Evolutionary conservation across 176 grass and related monocot genomes (phyloP).

Genomic region (Triticum timopheevii): DNA sequence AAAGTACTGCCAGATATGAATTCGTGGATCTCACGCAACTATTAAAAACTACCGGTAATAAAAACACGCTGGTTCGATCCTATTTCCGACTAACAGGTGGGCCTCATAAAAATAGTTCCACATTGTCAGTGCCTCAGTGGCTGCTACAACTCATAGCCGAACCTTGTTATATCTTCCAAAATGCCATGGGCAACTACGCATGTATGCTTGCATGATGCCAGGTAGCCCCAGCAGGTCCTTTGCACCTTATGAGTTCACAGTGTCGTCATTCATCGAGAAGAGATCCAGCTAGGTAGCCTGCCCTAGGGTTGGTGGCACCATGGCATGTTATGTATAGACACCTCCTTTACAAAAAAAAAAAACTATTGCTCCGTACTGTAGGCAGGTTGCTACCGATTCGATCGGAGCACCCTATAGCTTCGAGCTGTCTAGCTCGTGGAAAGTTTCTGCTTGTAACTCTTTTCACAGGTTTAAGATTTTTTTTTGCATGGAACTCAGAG

Average conservation of each 20-base stretch:
- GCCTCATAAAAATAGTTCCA: neutral
- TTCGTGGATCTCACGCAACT: neutral
- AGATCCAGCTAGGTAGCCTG: slow-evolving; percentile 3
- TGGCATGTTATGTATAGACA: neutral
- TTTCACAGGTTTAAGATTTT: too few species aligned
- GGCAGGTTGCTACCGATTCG: neutral
- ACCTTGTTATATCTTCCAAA: neutral
- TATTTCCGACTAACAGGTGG: neutral
- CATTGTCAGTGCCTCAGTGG: neutral
- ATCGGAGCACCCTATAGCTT: slow-evolving; percentile 13
- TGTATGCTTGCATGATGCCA: neutral
- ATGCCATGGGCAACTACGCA: neutral
- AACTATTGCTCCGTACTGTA: slow-evolving; percentile 15
- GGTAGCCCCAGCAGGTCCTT: neutral
- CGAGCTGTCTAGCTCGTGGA: neutral
- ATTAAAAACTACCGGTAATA: neutral
- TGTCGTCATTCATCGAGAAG: slow-evolving; percentile 46
- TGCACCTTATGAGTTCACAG: slow-evolving; percentile 31
- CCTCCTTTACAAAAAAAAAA: neutral
- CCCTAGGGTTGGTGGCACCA: neutral
- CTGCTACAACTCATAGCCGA: neutral
- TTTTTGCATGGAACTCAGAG: neutral
- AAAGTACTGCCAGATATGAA: neutral
- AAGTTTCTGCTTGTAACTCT: neutral
- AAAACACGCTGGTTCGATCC: neutral